These are phyloP conservation scores for Apocynum venetum DNA, from an alignment of 257 asterid species.

Conservation along the genomic window DNA sequence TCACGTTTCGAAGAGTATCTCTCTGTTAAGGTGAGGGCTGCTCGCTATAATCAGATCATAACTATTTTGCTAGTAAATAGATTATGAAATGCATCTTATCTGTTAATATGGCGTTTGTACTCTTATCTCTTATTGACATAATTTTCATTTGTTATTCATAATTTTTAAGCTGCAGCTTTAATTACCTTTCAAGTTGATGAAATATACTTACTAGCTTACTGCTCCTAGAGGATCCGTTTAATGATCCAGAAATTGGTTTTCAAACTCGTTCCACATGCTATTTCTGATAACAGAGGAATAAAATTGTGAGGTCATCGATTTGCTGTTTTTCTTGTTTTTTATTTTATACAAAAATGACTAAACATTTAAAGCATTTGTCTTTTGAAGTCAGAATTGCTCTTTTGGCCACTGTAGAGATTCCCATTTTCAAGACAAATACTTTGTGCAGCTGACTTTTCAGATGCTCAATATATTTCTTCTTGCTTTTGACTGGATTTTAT, in stretches of 20 bases:
- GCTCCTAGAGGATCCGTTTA: not conserved
- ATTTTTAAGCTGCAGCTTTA: not conserved
- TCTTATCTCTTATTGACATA: not conserved
- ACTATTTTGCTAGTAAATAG: not conserved
- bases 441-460: not conserved
- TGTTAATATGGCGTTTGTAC: not conserved
- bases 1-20: slow-evolving; percentile 35
- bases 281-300: not conserved
- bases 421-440: not conserved
- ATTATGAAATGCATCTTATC: not conserved
- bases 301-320: not conserved
- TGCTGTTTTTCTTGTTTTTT: not conserved
- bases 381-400: not conserved
- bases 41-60: not conserved
- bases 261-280: not conserved
- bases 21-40: slow-evolving; percentile 27
- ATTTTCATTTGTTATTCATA: not conserved
- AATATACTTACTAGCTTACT: not conserved
- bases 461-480: not conserved
- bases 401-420: not conserved
- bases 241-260: not conserved
- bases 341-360: no score
- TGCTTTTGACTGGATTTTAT: not conserved
- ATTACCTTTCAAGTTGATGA: not conserved
- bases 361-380: not conserved